Base-by-base conservation (phyloP, 2,329 filamentous ascomycete species). In the Diaporthe aspalathi region DNA sequence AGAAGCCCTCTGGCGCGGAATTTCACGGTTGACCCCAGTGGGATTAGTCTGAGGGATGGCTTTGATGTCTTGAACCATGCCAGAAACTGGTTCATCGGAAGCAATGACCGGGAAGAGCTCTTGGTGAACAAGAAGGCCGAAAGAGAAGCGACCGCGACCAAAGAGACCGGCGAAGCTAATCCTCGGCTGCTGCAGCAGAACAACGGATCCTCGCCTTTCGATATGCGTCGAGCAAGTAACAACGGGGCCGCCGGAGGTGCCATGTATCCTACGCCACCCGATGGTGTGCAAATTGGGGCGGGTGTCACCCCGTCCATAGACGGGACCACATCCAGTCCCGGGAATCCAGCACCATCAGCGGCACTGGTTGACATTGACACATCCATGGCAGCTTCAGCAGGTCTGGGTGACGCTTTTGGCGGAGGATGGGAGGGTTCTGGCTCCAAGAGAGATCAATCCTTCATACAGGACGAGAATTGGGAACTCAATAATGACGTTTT, bases 231-330 rank as follows among this genome's bases (percentile, higher is more conserved):
- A 75, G 80, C 86, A 47, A 86, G 84, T 74, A 84, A 83, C 60
- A 75, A 76, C 27, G 80, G 82, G 8, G 78, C 82, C 16, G 80
- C 82, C 7, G 80, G 83, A 29, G 87, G 88, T 52, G 85, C 87
- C 2, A 89, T 93, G 80, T 93, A 94, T 77, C 91, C 90, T 11
- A 94, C 92, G 7, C 92, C 92, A 2, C 92, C 92, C 14, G 91
- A 93, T 77, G 90, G 86, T 17, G 81, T 91, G 22, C 89, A 89
- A 50, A 84, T 85, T 66, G 80, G 82, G 2, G 80, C 85, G 12
- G 89, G 85, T 3, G 83, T 86, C 8, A 88, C 88, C 0, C 87
- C 88, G 5, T 87, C 87, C 1, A 83, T 90, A 67, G 89, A 91
- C 70, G 86, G 85, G 6, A 84, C 83, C 2, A 81, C 83, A 1